phyloP scores from a whole-genome alignment of 495 filamentous ascomycete species.

The Letharia columbiana region DNA sequence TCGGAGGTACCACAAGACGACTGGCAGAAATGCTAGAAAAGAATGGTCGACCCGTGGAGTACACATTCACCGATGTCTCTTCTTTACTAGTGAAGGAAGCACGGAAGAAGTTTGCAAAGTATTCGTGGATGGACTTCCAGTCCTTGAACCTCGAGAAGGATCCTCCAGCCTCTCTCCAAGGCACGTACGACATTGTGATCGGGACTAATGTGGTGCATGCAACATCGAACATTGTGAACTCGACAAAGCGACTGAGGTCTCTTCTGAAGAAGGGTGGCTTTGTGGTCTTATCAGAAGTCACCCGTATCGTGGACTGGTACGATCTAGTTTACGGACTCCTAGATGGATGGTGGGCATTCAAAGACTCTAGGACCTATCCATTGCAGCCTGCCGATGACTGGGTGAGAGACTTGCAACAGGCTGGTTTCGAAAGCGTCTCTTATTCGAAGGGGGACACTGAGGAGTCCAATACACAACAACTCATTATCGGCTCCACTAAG shows the following conservation, averaged over 20 bases:
- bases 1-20: conserved; percentile 23
- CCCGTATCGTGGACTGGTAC: conserved; percentile 31
- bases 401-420: conserved; percentile 33
- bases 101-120: conserved; percentile 22
- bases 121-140: conserved; percentile 25
- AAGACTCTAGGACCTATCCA: conserved; percentile 41
- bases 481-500: conserved; percentile 24
- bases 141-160: conserved; percentile 27
- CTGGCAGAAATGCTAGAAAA: conserved; percentile 14
- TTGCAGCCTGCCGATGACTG: conserved; percentile 31
- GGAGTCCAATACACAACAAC: conserved; percentile 22
- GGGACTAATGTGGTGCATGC: conserved; percentile 44
- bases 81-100: conserved; percentile 20
- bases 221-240: conserved; percentile 32
- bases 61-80: conserved; percentile 36
- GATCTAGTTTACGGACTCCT: conserved; percentile 44
- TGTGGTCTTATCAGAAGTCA: conserved; percentile 37
- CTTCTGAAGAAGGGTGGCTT: conserved; percentile 35
- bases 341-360: conserved; percentile 47
- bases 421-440: conserved; percentile 41
- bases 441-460: conserved; percentile 40
- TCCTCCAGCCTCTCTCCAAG: conserved; percentile 12
- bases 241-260: conserved; percentile 29
- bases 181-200: conserved; percentile 36
- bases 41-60: conserved; percentile 21